A percentile compares a stretch with the other conserved stretches of the same genome.
These are phyloP conservation scores for Mycena olivaceomarginata DNA, from an alignment of 768 basidiomycete species.

Conservation along the genomic window DNA sequence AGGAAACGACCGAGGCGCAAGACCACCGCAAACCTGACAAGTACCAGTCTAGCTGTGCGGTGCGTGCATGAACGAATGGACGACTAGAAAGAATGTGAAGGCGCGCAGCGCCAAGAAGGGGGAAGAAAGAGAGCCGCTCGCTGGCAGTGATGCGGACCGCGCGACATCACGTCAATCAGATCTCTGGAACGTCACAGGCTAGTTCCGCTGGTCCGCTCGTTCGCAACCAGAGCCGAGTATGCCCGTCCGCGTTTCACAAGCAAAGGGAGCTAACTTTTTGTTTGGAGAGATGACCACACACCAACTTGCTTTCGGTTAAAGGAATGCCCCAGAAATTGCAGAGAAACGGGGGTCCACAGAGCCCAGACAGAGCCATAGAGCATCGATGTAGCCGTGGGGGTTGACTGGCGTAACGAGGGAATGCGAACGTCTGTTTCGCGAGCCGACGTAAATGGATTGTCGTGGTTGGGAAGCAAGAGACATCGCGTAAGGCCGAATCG, in stretches of 20 bases:
- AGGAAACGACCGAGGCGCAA: constrained; percentile 16
- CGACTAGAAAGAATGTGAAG: constrained; percentile 20
- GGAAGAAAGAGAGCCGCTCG: constrained; percentile 20
- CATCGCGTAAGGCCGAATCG: not conserved
- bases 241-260: constrained; percentile 21
- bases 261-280: constrained; percentile 16
- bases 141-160: constrained; percentile 19
- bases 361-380: not conserved
- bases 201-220: constrained; percentile 3
- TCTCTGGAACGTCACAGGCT: not conserved
- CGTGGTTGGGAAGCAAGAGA: constrained; percentile 23
- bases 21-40: constrained; percentile 13
- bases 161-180: constrained; percentile 16
- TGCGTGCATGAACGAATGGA: constrained; percentile 20
- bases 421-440: not conserved
- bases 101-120: constrained; percentile 29
- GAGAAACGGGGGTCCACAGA: too few relatives aligned
- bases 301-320: constrained; percentile 1
- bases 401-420: too few relatives aligned
- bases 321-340: not conserved
- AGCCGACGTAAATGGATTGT: constrained; percentile 9
- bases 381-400: not conserved
- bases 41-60: constrained; percentile 19
- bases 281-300: not conserved
- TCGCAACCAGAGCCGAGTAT: not conserved